A percentile compares a stretch with the other conserved stretches of the same genome.
These are phyloP conservation scores for Arxiozyma telluris DNA, from an alignment of 1,139 yeast species.

Conservation along the genomic window DNA sequence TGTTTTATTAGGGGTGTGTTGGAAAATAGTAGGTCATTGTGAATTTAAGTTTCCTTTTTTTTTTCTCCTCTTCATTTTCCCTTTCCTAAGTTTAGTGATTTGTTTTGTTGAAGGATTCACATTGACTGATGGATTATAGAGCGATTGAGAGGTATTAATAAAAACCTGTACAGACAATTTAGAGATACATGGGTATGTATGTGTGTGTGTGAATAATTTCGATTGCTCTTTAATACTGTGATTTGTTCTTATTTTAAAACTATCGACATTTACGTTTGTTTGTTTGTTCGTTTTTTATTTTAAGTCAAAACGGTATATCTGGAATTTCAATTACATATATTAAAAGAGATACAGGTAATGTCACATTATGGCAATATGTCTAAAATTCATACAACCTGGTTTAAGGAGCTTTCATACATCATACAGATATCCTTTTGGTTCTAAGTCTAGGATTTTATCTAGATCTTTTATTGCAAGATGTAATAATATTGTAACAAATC, in stretches of 20 bases:
- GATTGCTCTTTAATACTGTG: not conserved
- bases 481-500: too few relatives aligned
- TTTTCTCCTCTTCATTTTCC: too few relatives aligned
- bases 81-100: too few relatives aligned
- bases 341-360: not conserved
- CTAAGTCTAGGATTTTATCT: too few relatives aligned
- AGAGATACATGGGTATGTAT: too few relatives aligned
- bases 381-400: not conserved
- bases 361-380: not conserved
- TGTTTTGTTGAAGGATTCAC: too few relatives aligned
- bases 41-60: not conserved
- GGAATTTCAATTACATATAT: not conserved
- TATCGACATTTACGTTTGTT: not conserved
- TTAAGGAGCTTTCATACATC: not conserved
- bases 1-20: not conserved
- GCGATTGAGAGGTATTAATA: not conserved
- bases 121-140: too few relatives aligned
- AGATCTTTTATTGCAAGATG: not conserved
- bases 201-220: too few relatives aligned
- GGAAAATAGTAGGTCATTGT: not conserved
- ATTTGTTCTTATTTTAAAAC: too few relatives aligned
- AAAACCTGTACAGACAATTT: not conserved
- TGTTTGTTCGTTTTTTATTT: too few relatives aligned
- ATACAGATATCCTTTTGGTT: slow-evolving; percentile 10
- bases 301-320: too few relatives aligned